A percentile compares a stretch with the other conserved stretches of the same genome.
phyloP scores from a whole-genome alignment of 2,329 filamentous ascomycete species.

The Beauveria brongniartii region DNA sequence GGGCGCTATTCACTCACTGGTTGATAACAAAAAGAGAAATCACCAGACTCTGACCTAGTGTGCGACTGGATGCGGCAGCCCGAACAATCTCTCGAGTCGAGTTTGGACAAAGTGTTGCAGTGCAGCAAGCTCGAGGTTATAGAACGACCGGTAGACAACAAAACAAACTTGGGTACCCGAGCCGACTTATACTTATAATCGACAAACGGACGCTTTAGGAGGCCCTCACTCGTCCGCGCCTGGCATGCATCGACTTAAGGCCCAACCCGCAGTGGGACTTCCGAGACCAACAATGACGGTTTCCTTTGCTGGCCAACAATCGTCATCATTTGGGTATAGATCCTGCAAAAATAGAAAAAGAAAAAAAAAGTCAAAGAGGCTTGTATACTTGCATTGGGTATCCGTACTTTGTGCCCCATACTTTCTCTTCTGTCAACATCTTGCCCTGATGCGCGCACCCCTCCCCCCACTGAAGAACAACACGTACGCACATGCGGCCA shows the following conservation, averaged over 20 bases:
- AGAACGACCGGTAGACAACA: background rate
- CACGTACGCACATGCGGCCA: slow-evolving; percentile 11
- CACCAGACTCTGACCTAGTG: background rate
- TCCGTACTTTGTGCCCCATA: slow-evolving; percentile 30
- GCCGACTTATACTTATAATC: slow-evolving; percentile 32
- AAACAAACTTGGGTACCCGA: slow-evolving; percentile 20
- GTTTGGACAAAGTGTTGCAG: background rate
- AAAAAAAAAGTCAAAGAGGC: slow-evolving; percentile 20
- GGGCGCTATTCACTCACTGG: background rate
- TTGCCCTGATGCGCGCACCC: slow-evolving; percentile 21
- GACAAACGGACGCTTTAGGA: slow-evolving; percentile 14
- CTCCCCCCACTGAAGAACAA: slow-evolving; percentile 9
- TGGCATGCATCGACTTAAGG: slow-evolving; percentile 11
- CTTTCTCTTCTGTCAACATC: slow-evolving; percentile 16
- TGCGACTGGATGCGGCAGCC: background rate
- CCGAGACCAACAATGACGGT: slow-evolving; percentile 11
- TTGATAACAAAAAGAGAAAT: background rate
- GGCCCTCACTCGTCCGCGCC: slow-evolving; percentile 18
- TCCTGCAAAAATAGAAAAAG: background rate
- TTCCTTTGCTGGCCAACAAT: slow-evolving; percentile 11
- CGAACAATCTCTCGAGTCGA: slow-evolving; percentile 4
- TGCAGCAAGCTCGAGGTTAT: background rate
- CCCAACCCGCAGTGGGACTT: slow-evolving; percentile 12
- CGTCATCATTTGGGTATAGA: slow-evolving; percentile 6
- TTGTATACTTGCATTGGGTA: slow-evolving; percentile 32